These are phyloP conservation scores for Kingdonia uniflora DNA, from an alignment of 164 flowering plant species.

Conservation along the genomic window DNA sequence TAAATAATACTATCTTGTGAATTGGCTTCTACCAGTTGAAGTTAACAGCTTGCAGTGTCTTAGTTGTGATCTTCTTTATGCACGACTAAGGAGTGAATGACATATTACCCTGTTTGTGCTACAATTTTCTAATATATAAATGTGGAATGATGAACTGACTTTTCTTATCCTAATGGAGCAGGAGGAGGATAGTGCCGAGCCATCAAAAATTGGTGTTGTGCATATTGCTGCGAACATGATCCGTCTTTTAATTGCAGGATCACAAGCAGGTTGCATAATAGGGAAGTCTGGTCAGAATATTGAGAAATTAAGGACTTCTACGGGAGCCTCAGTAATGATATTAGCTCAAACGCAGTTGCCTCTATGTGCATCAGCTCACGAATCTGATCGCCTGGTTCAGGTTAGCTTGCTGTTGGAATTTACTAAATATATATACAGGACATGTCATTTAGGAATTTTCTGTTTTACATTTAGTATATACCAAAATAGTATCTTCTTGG, in stretches of 20 bases:
- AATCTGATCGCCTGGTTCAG: constrained; percentile 89
- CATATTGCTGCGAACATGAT: constrained; percentile 67
- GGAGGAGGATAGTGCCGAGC: constrained; percentile 46
- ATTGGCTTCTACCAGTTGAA: too few species aligned
- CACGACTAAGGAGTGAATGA: too few species aligned
- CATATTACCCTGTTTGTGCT: neutral
- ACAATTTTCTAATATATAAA: neutral
- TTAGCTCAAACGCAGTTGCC: constrained; percentile 74
- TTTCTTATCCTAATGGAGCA: constrained; percentile 11
- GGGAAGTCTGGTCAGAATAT: constrained; percentile 85
- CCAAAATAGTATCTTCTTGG: too few species aligned
- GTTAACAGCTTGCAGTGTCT: too few species aligned
- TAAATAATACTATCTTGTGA: too few species aligned
- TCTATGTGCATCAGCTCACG: constrained; percentile 82
- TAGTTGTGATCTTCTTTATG: too few species aligned
- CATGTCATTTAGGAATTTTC: too few species aligned
- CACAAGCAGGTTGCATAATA: constrained; percentile 89
- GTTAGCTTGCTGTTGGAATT: constrained; percentile 20
- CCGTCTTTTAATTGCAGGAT: constrained; percentile 83
- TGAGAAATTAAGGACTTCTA: constrained; percentile 58
- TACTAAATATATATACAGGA: too few species aligned
- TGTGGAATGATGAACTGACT: constrained; percentile 1
- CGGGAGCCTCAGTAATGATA: constrained; percentile 63
- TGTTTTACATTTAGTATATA: too few species aligned
- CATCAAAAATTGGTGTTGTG: constrained; percentile 30